Conservation (phyloP, 164 flowering plant species). For the Akebia trifoliata region DNA sequence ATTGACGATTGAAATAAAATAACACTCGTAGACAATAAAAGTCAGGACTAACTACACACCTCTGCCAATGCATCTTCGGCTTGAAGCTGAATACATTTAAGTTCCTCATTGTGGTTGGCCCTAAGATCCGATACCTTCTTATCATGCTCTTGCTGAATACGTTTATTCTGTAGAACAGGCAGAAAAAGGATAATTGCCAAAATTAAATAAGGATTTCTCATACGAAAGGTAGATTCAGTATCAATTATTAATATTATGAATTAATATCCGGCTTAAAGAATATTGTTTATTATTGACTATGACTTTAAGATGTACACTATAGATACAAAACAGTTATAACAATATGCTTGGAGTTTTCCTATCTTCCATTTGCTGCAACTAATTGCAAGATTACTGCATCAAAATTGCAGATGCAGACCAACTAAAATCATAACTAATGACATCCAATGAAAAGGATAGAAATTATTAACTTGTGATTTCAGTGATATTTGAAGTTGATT, state of each 20-base stretch:
- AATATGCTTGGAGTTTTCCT: background rate
- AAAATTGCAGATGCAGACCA: background rate
- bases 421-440: conserved; percentile 1
- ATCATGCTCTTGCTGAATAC: conserved; percentile 55
- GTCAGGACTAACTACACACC: conserved; percentile 30
- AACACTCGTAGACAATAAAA: background rate
- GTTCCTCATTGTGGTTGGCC: conserved; percentile 52
- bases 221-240: background rate
- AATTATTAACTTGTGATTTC: background rate
- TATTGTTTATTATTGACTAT: too few relatives aligned
- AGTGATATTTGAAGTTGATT: too few relatives aligned
- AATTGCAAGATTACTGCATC: background rate
- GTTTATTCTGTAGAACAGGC: conserved; percentile 39
- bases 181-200: background rate
- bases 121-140: conserved; percentile 43
- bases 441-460: too few relatives aligned
- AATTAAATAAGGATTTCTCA: background rate
- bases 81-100: conserved; percentile 45
- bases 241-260: background rate
- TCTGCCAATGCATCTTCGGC: conserved; percentile 74
- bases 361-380: background rate
- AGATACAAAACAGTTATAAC: background rate
- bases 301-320: background rate
- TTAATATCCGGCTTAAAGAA: too few relatives aligned
- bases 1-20: conserved; percentile 12